phyloP scores from a whole-genome alignment of 768 basidiomycete species.

The Cystofilobasidium bisporidii region DNA sequence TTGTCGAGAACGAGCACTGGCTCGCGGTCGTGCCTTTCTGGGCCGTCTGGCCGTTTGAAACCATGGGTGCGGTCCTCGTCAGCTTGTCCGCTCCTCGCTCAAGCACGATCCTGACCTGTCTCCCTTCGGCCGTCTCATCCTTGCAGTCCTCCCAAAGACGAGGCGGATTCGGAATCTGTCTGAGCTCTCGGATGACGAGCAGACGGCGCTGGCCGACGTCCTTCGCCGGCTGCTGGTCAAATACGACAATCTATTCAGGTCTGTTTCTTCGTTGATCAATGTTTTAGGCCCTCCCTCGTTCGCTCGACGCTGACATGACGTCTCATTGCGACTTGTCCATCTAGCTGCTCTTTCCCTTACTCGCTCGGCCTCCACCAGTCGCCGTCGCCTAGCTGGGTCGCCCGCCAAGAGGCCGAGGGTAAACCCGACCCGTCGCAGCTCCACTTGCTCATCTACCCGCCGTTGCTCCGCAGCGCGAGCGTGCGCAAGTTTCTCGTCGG shows the following conservation, averaged over 20 bases:
- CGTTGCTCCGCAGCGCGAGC: slow-evolving; percentile 67
- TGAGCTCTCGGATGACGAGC: slow-evolving; percentile 56
- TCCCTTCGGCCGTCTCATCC: slow-evolving; percentile 1
- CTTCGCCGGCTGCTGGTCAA: slow-evolving; percentile 41
- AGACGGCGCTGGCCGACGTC: slow-evolving; percentile 46
- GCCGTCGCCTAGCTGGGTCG: neutral
- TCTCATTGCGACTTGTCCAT: neutral
- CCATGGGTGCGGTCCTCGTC: slow-evolving; percentile 48
- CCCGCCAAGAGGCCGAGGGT: neutral
- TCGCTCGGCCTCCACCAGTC: slow-evolving; percentile 91
- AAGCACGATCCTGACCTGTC: too few relatives aligned
- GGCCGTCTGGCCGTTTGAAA: slow-evolving; percentile 90
- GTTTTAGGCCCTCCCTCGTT: too few relatives aligned
- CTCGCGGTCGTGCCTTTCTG: slow-evolving; percentile 85
- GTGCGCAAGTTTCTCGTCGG: slow-evolving; percentile 85
- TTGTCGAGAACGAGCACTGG: slow-evolving; percentile 65
- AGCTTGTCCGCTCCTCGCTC: neutral
- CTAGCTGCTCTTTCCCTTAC: slow-evolving; percentile 75
- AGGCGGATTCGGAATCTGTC: slow-evolving; percentile 67
- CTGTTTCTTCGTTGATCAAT: too few relatives aligned
- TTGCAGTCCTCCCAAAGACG: slow-evolving; percentile 62
- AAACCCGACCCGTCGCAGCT: slow-evolving; percentile 50
- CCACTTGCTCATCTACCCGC: slow-evolving; percentile 79
- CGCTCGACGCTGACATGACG: neutral
- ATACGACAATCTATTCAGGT: slow-evolving; percentile 38